Conservation (phyloP, 257 asterid genomes). For the Linderniella brevidens region DNA sequence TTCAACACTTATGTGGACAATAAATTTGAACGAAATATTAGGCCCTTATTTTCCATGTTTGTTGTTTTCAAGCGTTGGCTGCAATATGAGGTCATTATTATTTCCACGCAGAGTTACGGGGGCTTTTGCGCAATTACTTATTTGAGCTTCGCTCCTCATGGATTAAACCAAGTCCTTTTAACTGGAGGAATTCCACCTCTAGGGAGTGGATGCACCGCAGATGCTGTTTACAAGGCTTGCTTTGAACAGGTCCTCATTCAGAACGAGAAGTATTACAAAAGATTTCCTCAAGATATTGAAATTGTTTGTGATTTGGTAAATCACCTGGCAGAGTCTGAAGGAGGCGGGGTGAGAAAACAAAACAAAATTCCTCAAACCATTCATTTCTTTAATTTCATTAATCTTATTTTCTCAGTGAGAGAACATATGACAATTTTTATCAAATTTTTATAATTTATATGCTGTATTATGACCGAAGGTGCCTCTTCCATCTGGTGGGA, state of each 20-base stretch:
- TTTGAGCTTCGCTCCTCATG: constrained; percentile 91
- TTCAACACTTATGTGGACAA: too few relatives aligned
- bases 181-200: constrained; percentile 95
- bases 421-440: neutral
- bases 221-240: constrained; percentile 72
- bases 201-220: constrained; percentile 69
- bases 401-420: neutral
- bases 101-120: constrained; percentile 76
- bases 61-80: constrained; percentile 1
- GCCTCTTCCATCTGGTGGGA: constrained; percentile 82
- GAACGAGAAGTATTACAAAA: constrained; percentile 59
- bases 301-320: constrained; percentile 51
- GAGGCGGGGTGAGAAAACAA: constrained; percentile 97
- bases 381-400: neutral
- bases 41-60: neutral
- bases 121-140: constrained; percentile 92
- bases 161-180: constrained; percentile 78
- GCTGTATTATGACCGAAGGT: constrained; percentile 20
- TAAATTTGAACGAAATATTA: neutral
- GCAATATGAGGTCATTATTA: too few relatives aligned
- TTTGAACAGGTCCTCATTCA: constrained; percentile 52
- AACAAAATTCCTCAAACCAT: constrained; percentile 8
- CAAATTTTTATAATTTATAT: too few relatives aligned
- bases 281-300: constrained; percentile 75
- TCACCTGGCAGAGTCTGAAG: constrained; percentile 61